A percentile compares a stretch with the other conserved stretches of the same genome.
Conservation (phyloP, 108 stramenopile species). For the Cyclotella atomus region DNA sequence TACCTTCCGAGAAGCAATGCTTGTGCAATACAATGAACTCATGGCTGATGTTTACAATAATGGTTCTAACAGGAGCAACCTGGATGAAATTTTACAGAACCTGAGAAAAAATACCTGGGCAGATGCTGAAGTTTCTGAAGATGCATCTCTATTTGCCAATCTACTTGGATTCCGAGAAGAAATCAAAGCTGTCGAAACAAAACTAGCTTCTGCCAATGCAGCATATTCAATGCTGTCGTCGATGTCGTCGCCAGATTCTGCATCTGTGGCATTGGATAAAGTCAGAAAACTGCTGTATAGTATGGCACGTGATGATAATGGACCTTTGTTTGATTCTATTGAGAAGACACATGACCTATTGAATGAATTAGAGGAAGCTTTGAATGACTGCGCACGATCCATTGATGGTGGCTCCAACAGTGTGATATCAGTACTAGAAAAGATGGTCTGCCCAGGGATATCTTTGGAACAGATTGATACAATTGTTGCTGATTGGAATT, state of each 20-base stretch:
- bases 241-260: conserved; percentile 61
- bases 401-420: conserved; percentile 64
- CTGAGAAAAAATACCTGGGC: conserved; percentile 24
- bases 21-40: conserved; percentile 32
- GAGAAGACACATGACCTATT: conserved; percentile 77
- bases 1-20: conserved; percentile 39
- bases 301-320: conserved; percentile 37
- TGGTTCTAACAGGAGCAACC: no score
- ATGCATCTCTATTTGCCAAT: conserved; percentile 47
- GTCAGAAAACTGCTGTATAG: conserved; percentile 61
- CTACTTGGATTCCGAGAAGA: conserved; percentile 62
- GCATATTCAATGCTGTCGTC: conserved; percentile 62
- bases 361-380: conserved; percentile 64
- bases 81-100: conserved; percentile 10
- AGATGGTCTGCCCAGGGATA: conserved; percentile 40
- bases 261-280: conserved; percentile 62
- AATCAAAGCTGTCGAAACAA: conserved; percentile 54
- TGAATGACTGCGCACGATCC: conserved; percentile 59
- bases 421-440: conserved; percentile 54
- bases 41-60: background rate
- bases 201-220: conserved; percentile 57
- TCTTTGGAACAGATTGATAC: conserved; percentile 65
- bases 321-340: conserved; percentile 44
- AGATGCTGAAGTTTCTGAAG: conserved; percentile 25
- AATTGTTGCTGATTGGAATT: conserved; percentile 79